Conservation (phyloP, 1,284 basidiomycete species). For the Trametes versicolor region DNA sequence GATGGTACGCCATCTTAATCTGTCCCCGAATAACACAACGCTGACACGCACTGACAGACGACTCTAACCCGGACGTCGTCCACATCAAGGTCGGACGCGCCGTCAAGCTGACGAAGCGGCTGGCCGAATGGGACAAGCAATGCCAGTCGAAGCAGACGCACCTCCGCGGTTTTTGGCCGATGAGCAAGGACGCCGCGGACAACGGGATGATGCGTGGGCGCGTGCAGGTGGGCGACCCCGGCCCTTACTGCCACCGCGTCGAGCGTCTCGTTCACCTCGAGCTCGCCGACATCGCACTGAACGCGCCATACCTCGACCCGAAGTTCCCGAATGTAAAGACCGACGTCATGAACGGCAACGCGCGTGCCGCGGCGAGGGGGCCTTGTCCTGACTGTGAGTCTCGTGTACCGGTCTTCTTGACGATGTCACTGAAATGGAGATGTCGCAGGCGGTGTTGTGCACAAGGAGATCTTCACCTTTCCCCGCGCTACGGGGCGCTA, state of each 20-base stretch:
- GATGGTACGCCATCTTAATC: slow-evolving; percentile 54
- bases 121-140: slow-evolving; percentile 81
- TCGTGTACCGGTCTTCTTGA: not conserved
- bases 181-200: slow-evolving; percentile 46
- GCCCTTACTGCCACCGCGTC: slow-evolving; percentile 54
- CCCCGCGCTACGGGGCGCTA: slow-evolving; percentile 60
- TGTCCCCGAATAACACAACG: not conserved
- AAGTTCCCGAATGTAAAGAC: slow-evolving; percentile 52
- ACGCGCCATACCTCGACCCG: slow-evolving; percentile 66
- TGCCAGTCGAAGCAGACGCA: slow-evolving; percentile 61
- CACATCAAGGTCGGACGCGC: slow-evolving; percentile 64
- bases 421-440: slow-evolving; percentile 14
- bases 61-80: slow-evolving; percentile 42
- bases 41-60: slow-evolving; percentile 26
- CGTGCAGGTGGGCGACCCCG: slow-evolving; percentile 62
- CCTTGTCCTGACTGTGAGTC: slow-evolving; percentile 53
- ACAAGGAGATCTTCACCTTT: slow-evolving; percentile 83
- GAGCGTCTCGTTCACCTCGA: slow-evolving; percentile 83
- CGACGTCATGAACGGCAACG: slow-evolving; percentile 35
- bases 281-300: slow-evolving; percentile 69
- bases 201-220: slow-evolving; percentile 54
- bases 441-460: slow-evolving; percentile 60
- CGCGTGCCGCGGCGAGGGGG: slow-evolving; percentile 31
- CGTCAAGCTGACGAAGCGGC: slow-evolving; percentile 55
- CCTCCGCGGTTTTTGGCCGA: slow-evolving; percentile 63